Percentiles rank a stretch among this genome's conserved stretches.
phyloP scores from a whole-genome alignment of 805 yeast species.

The Sungouiozyma ichnusensis region DNA sequence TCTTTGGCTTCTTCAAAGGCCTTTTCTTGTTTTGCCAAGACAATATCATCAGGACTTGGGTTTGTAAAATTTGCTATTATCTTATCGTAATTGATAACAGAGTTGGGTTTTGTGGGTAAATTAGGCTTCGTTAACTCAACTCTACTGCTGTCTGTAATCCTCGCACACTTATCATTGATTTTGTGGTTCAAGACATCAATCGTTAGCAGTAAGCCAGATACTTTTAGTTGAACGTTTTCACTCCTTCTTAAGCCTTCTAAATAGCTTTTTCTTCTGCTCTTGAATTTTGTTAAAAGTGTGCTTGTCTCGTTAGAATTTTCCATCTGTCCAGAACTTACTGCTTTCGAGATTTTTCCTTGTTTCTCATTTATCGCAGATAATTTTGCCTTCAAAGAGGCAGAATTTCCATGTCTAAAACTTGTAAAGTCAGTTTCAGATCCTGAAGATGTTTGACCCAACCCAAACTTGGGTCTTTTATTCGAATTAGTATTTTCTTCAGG shows the following conservation, averaged over 20 bases:
- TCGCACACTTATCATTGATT: not conserved
- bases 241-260: not conserved
- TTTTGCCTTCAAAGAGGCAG: conserved; percentile 7
- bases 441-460: too few relatives aligned
- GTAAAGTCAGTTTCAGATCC: too few relatives aligned
- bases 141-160: not conserved
- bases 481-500: not conserved
- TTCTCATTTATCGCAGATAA: conserved; percentile 7
- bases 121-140: not conserved
- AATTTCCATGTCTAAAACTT: not conserved
- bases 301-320: not conserved
- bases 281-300: not conserved
- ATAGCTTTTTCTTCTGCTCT: not conserved
- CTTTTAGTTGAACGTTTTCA: not conserved
- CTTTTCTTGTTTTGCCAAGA: conserved; percentile 45
- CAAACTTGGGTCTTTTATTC: too few relatives aligned
- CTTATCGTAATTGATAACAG: conserved; percentile 3
- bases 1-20: conserved; percentile 32
- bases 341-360: not conserved
- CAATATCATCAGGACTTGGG: conserved; percentile 79
- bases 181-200: not conserved
- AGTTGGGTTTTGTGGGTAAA: not conserved
- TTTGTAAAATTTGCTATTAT: conserved; percentile 43
- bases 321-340: not conserved
- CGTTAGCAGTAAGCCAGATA: not conserved